These are phyloP conservation scores for Umbelopsis sp. DNA, from an alignment of 192 early-diverging fungal genomes.

Conservation along the genomic window DNA sequence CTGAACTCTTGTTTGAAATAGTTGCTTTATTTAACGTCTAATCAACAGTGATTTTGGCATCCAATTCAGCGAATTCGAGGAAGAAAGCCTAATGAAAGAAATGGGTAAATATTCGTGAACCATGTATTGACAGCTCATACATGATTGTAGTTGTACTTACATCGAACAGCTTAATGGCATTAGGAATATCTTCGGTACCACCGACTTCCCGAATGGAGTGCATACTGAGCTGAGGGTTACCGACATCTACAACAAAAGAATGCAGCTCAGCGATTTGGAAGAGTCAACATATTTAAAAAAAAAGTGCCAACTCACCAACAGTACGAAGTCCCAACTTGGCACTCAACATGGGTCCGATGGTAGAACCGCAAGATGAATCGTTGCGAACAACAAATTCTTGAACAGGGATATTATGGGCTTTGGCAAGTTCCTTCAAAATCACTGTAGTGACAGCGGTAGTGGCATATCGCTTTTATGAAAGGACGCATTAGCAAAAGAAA, in stretches of 20 bases:
- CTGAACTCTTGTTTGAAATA: too few relatives aligned
- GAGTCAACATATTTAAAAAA: not conserved
- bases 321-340: constrained; percentile 94
- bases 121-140: not conserved
- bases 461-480: constrained; percentile 60
- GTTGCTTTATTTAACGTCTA: not conserved
- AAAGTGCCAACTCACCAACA: constrained; percentile 58
- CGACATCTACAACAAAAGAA: constrained; percentile 67
- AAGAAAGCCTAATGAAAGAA: constrained; percentile 14
- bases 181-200: constrained; percentile 85
- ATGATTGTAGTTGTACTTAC: constrained; percentile 37
- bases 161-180: constrained; percentile 85
- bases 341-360: constrained; percentile 96
- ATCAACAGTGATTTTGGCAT: constrained; percentile 10
- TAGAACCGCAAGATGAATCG: constrained; percentile 93
- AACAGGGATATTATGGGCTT: constrained; percentile 75
- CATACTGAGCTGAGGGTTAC: constrained; percentile 96
- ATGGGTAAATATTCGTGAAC: too few relatives aligned
- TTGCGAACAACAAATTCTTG: constrained; percentile 93
- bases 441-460: constrained; percentile 75
- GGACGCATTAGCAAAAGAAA: not conserved
- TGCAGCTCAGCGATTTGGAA: not conserved
- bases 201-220: constrained; percentile 94
- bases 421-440: constrained; percentile 78
- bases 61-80: constrained; percentile 17